A percentile compares a stretch with the other conserved stretches of the same genome.
Conservation (phyloP, 2,329 filamentous ascomycete genomes). For the Xylaria digitata region DNA sequence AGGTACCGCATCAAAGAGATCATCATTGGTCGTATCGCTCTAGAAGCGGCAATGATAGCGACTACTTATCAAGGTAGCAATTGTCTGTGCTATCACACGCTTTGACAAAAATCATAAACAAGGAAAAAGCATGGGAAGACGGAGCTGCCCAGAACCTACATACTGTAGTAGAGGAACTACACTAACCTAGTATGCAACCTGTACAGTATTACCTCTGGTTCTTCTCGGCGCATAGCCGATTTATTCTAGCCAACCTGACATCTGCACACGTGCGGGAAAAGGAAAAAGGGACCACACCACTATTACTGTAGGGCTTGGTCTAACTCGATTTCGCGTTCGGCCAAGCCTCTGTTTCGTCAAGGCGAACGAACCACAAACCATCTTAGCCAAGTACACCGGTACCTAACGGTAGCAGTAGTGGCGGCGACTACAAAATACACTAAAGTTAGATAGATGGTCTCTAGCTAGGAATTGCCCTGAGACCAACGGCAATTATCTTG, state of each 20-base stretch:
- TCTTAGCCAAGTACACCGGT: conserved; percentile 13
- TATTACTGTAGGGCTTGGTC: conserved; percentile 38
- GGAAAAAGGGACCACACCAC: conserved; percentile 27
- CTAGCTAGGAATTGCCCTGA: conserved; percentile 19
- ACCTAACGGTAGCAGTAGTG: conserved; percentile 15
- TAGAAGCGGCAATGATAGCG: not conserved
- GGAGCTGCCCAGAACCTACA: conserved; percentile 1
- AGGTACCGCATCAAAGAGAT: not conserved
- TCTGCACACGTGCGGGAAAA: conserved; percentile 37
- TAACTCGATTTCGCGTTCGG: conserved; percentile 32
- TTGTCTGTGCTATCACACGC: not conserved
- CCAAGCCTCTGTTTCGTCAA: conserved; percentile 28
- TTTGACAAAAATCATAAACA: conserved; percentile 1
- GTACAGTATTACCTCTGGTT: conserved; percentile 6
- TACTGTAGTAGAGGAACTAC: not conserved
- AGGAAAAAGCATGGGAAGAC: not conserved
- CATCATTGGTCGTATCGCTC: not conserved
- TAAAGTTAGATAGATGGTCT: conserved; percentile 4
- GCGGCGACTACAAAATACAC: conserved; percentile 15
- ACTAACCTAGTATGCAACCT: no score
- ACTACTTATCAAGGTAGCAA: conserved; percentile 11
- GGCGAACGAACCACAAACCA: conserved; percentile 25
- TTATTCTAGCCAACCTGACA: conserved; percentile 29
- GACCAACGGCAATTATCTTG: conserved; percentile 13
- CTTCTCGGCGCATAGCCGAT: conserved; percentile 24